phyloP scores from a whole-genome alignment of 768 basidiomycete species.

The Agaricus sinodeliciosus region DNA sequence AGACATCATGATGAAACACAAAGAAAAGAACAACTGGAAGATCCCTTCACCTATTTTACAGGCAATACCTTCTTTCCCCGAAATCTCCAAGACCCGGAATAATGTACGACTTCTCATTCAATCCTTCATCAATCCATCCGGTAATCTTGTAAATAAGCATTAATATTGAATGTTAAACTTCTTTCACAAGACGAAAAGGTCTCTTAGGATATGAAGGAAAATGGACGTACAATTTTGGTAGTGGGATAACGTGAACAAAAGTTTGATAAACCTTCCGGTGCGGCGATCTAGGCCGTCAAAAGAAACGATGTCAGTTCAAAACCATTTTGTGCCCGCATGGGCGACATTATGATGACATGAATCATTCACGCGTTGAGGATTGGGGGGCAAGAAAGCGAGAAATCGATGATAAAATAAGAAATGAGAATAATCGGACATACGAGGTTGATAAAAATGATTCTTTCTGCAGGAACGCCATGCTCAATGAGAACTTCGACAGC shows the following conservation, averaged over 20 bases:
- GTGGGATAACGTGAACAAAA: conserved; percentile 74
- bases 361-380: not conserved
- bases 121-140: conserved; percentile 91
- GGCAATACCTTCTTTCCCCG: conserved; percentile 72
- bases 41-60: not conserved
- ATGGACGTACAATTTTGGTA: conserved; percentile 62
- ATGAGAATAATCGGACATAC: conserved; percentile 31
- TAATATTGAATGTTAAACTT: not conserved
- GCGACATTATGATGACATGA: no score
- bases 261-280: conserved; percentile 81
- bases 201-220: not conserved
- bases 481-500: conserved; percentile 92
- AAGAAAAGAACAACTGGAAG: no score
- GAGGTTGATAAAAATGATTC: conserved; percentile 92
- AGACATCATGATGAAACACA: no score
- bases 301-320: no score
- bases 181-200: not conserved
- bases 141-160: conserved; percentile 54
- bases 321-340: no score
- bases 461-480: conserved; percentile 88
- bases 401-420: not conserved
- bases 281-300: conserved; percentile 54
- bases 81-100: conserved; percentile 97
- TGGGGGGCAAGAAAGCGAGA: not conserved
- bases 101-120: conserved; percentile 89